phyloP scores from a whole-genome alignment of 768 basidiomycete genomes.

The Mycena capillaripes region DNA sequence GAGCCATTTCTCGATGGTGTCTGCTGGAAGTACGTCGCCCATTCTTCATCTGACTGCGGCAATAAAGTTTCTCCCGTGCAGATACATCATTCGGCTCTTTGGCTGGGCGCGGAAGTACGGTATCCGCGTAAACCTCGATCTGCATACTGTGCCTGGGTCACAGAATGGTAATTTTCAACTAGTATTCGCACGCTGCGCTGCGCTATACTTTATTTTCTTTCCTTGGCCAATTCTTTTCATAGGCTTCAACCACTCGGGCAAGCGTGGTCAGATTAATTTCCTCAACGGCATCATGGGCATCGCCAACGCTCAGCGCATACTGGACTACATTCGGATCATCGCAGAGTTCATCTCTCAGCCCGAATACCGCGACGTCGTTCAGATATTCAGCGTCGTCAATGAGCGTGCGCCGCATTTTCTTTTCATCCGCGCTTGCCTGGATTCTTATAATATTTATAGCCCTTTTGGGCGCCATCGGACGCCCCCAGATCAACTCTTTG shows the following conservation, averaged over 20 bases:
- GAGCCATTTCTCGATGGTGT: constrained; percentile 75
- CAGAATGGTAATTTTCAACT: constrained; percentile 59
- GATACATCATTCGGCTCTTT: constrained; percentile 40
- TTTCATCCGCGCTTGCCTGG: not conserved
- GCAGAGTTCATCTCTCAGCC: constrained; percentile 89
- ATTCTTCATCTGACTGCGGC: not conserved
- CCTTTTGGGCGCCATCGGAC: not conserved
- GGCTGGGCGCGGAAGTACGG: constrained; percentile 81
- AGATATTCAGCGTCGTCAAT: constrained; percentile 76
- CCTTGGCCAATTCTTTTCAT: not conserved
- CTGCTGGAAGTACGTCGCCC: constrained; percentile 62
- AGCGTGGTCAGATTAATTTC: constrained; percentile 64
- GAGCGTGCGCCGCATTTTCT: constrained; percentile 52
- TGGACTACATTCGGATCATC: constrained; percentile 85
- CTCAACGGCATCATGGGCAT: constrained; percentile 73
- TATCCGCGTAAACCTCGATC: constrained; percentile 72
- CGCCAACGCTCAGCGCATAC: constrained; percentile 67
- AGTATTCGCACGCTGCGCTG: not conserved
- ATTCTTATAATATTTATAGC: not conserved
- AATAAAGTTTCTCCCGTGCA: not conserved
- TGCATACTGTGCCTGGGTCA: constrained; percentile 73
- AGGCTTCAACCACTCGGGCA: constrained; percentile 58
- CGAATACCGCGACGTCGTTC: constrained; percentile 76
- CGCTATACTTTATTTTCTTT: not conserved
- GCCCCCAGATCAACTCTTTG: not conserved